Evolutionary conservation across 306 rosid genomes (phyloP).

Genomic region (Glycine latifolia): DNA sequence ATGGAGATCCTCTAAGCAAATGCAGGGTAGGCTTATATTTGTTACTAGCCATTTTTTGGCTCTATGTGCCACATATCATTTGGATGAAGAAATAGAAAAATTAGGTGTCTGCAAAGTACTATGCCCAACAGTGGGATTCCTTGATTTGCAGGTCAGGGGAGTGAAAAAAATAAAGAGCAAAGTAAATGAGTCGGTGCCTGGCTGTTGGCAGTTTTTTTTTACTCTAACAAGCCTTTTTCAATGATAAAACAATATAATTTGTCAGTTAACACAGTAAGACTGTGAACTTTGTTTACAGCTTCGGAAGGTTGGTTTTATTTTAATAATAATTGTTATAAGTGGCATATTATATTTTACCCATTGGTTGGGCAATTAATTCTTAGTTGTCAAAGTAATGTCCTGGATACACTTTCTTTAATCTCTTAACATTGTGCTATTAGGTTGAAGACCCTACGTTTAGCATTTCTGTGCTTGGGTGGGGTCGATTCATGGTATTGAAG

Average conservation of each 20-base stretch:
- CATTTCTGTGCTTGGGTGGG: constrained; percentile 6
- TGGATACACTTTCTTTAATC: constrained; percentile 24
- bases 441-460: background rate
- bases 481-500: constrained; percentile 18
- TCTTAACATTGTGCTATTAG: constrained; percentile 15
- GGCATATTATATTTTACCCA: constrained; percentile 1
- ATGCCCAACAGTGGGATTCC: constrained; percentile 17
- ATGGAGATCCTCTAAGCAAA: background rate
- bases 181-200: constrained; percentile 3
- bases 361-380: constrained; percentile 4
- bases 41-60: constrained; percentile 22
- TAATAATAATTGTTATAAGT: constrained; percentile 24
- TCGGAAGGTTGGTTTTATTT: constrained; percentile 33
- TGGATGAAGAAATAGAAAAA: constrained; percentile 29
- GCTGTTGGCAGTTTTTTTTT: constrained; percentile 20
- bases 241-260: constrained; percentile 5
- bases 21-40: constrained; percentile 24
- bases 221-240: constrained; percentile 20
- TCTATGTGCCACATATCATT: background rate
- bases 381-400: constrained; percentile 25
- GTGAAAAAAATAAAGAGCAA: background rate
- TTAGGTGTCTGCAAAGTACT: constrained; percentile 20
- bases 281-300: background rate
- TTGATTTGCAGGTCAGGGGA: background rate
- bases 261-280: constrained; percentile 10